Conservation (phyloP, 2,329 filamentous ascomycete genomes). For the Phoma sp. region DNA sequence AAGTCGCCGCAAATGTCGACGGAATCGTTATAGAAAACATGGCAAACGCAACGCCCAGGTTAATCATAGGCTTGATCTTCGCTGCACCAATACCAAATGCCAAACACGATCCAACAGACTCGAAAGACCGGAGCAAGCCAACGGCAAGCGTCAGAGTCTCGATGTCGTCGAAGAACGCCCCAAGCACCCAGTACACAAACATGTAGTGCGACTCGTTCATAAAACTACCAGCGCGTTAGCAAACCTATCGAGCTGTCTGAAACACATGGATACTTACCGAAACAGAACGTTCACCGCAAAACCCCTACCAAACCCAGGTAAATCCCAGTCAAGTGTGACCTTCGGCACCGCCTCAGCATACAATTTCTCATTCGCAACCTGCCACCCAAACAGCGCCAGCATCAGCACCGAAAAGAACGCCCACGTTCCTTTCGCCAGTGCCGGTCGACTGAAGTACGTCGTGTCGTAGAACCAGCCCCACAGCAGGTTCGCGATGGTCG, state of each 20-base stretch:
- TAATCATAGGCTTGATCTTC: conserved; percentile 56
- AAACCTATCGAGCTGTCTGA: no score
- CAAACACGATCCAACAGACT: conserved; percentile 58
- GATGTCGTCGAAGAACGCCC: conserved; percentile 60
- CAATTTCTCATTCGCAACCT: conserved; percentile 57
- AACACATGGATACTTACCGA: conserved; percentile 38
- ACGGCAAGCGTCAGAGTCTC: conserved; percentile 60
- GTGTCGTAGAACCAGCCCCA: conserved; percentile 61
- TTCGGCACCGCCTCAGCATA: conserved; percentile 51
- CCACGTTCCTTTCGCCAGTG: conserved; percentile 55
- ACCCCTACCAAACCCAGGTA: conserved; percentile 54
- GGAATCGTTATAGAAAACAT: conserved; percentile 55
- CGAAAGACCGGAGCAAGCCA: conserved; percentile 58
- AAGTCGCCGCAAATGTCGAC: conserved; percentile 33
- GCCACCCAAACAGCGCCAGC: conserved; percentile 57
- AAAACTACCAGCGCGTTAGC: conserved; percentile 41
- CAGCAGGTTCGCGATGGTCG: conserved; percentile 56
- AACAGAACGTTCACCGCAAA: conserved; percentile 60
- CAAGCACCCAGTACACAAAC: conserved; percentile 62
- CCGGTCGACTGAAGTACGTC: conserved; percentile 51
- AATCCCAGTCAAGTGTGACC: conserved; percentile 57
- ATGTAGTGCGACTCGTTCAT: conserved; percentile 61
- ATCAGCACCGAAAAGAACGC: conserved; percentile 52
- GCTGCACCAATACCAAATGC: conserved; percentile 59
- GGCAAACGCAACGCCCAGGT: conserved; percentile 57